phyloP scores from a whole-genome alignment of 2,329 filamentous ascomycete species.

The Phialophora expanda region DNA sequence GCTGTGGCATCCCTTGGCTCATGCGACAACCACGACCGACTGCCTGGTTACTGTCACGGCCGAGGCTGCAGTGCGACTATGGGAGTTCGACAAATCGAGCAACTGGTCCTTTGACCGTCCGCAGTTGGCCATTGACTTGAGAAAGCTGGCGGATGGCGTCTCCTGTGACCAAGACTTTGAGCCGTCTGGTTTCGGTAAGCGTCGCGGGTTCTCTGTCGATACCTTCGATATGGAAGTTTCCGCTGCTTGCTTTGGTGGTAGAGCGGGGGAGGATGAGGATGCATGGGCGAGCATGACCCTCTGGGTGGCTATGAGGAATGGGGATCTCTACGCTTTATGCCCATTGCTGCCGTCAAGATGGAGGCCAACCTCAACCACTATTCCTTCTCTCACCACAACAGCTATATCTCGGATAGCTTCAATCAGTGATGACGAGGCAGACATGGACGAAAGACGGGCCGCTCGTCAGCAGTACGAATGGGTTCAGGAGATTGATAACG shows the following conservation, averaged over 20 bases:
- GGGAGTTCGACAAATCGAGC: slow-evolving; percentile 85
- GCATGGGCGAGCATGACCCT: slow-evolving; percentile 94
- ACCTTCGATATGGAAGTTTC: slow-evolving; percentile 92
- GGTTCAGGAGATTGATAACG: slow-evolving; percentile 61
- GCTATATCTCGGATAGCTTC: slow-evolving; percentile 72
- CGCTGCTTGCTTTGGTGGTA: slow-evolving; percentile 84
- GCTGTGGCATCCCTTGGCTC: slow-evolving; percentile 90
- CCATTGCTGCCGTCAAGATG: slow-evolving; percentile 86
- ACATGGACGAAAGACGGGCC: slow-evolving; percentile 53
- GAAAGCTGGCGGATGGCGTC: slow-evolving; percentile 83
- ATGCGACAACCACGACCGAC: slow-evolving; percentile 66
- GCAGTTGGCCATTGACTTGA: slow-evolving; percentile 81
- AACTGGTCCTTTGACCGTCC: slow-evolving; percentile 86
- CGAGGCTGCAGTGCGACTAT: slow-evolving; percentile 85
- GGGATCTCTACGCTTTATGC: slow-evolving; percentile 91
- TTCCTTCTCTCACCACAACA: slow-evolving; percentile 81
- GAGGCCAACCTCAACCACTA: slow-evolving; percentile 75
- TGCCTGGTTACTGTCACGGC: slow-evolving; percentile 87
- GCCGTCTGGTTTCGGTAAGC: slow-evolving; percentile 73
- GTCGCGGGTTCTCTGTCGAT: slow-evolving; percentile 85
- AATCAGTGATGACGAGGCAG: slow-evolving; percentile 49
- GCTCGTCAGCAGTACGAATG: slow-evolving; percentile 64
- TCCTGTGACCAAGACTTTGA: slow-evolving; percentile 82
- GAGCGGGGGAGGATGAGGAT: slow-evolving; percentile 61
- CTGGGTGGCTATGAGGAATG: slow-evolving; percentile 93